phyloP scores from a whole-genome alignment of 345 rosid genomes.

The Dipteronia sinensis region DNA sequence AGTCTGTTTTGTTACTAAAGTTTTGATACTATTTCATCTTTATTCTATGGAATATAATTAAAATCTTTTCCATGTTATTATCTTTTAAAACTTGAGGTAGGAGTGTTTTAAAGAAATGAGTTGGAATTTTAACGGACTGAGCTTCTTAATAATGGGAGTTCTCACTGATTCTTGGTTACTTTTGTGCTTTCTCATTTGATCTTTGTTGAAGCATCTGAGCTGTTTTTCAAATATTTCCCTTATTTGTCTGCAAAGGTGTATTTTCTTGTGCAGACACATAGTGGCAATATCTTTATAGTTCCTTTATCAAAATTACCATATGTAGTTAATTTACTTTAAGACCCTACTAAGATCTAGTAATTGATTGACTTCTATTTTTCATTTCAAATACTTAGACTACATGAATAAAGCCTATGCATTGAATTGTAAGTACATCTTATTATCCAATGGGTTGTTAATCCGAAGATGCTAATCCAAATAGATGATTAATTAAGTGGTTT shows the following conservation, averaged over 20 bases:
- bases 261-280: too few species aligned
- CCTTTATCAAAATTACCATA: background rate
- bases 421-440: background rate
- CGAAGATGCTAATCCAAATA: background rate
- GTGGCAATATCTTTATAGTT: background rate
- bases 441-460: background rate
- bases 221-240: background rate
- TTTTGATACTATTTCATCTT: background rate
- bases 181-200: background rate
- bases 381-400: background rate
- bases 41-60: background rate
- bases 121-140: background rate
- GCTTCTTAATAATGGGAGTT: background rate
- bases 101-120: background rate
- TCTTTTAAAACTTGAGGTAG: background rate
- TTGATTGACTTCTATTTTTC: background rate
- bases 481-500: slow-evolving; percentile 7
- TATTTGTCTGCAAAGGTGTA: too few species aligned
- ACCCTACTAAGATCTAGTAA: background rate
- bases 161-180: background rate
- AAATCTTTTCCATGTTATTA: background rate
- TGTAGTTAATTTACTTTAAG: background rate
- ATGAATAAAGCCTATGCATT: background rate
- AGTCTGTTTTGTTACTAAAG: background rate
- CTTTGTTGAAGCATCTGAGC: background rate